Conservation (phyloP, 805 yeast species). For the Schizosaccharomyces osmophilus region DNA sequence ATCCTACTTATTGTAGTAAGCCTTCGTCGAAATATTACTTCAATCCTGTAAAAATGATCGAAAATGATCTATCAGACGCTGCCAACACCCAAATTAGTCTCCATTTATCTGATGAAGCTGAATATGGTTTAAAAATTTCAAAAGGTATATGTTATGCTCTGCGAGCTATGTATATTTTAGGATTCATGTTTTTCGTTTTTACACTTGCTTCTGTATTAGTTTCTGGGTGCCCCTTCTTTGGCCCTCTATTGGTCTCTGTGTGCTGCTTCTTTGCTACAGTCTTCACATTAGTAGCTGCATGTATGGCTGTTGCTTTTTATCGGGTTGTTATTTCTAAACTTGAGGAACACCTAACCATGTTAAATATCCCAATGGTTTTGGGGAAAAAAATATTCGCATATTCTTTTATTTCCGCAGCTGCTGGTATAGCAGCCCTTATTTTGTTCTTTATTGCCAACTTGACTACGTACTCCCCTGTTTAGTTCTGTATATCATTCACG, state of each 20-base stretch:
- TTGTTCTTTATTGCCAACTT: background rate
- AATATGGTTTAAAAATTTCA: background rate
- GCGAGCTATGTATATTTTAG: background rate
- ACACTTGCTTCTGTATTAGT: background rate
- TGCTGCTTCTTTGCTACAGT: background rate
- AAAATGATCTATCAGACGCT: constrained; percentile 5
- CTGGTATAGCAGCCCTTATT: background rate
- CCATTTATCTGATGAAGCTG: background rate
- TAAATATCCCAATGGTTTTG: background rate
- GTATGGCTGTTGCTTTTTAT: background rate
- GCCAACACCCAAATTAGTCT: background rate
- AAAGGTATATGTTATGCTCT: background rate
- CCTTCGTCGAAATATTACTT: constrained; percentile 33
- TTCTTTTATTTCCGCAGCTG: background rate
- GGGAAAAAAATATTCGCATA: background rate
- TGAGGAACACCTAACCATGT: background rate
- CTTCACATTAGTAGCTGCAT: background rate
- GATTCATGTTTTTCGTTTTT: background rate
- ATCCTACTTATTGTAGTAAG: constrained; percentile 24
- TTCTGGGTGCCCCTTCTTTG: background rate
- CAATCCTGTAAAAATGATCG: constrained; percentile 22
- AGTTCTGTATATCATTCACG: too few relatives aligned
- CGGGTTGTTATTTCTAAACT: background rate
- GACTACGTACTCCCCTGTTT: background rate
- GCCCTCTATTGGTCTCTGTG: background rate